Evolutionary conservation across 306 rosid genomes (phyloP), one percentile per base, ranked within the genome.

Genomic region (Benincasa hispida): DNA sequence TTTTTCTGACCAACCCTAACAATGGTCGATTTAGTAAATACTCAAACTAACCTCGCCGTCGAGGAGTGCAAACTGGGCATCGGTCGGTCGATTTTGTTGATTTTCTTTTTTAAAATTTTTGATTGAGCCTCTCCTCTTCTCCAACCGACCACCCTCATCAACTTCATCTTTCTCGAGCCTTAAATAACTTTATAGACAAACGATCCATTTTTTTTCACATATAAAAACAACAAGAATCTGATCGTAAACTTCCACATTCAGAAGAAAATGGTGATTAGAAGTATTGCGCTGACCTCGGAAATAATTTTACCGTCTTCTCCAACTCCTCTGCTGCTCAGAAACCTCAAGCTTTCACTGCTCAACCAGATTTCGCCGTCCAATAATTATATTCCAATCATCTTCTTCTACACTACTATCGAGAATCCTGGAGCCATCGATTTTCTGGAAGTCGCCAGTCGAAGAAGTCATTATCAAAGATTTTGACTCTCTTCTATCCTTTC

Each of bases 231-330:
- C 18, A 25, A 58, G 2, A 27, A 24, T 58, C 34, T 58, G 65
- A 12, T 12, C 35, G 35, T 6, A 27, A 58, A n/a, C 65, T 58
- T 58, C 34, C 14, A 34, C 5, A 57, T 22, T 8, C 30, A 57
- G 35, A 58, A 35, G n/a, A 50, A 13, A 2, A 58, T 58, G 65
- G 65, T 18, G 35, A 27, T 25, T 8, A 27, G 5, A 58, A 34
- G 15, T 70, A 11, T 81, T 28, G 62, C 78, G 22, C 79, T 81
- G 0, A 61, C 53, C 59, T 83, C 78, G 3, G 79, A 83, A 75
- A 47, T 58, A 9, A 65, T 85, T 73, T 80, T 72, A 55, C 88
- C 88, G 51, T 83, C 86, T 4, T 78, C 85, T 21, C 79, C 81
- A 24, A 86, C 85, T 27, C 86, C 88, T 1, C 14, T 51, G 7